phyloP scores from a whole-genome alignment of 768 basidiomycete genomes.

The Boletus rubroflammeus region DNA sequence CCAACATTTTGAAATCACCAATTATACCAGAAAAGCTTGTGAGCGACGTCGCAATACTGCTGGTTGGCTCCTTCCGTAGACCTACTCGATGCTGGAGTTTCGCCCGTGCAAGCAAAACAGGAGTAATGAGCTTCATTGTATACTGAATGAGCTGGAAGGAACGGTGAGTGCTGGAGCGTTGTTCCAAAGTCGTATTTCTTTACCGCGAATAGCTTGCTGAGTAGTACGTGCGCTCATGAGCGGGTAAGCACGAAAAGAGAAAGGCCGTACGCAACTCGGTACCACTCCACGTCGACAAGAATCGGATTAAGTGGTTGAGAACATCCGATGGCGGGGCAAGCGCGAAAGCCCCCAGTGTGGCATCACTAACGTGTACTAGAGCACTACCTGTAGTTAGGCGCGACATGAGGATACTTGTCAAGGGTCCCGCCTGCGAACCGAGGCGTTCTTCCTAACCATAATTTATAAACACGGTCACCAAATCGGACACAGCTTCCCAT shows the following conservation, averaged over 20 bases:
- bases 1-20: conserved; percentile 67
- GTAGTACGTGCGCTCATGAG: conserved; percentile 8
- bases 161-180: not conserved
- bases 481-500: too few relatives aligned
- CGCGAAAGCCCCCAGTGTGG: conserved; percentile 61
- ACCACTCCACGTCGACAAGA: conserved; percentile 79
- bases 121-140: conserved; percentile 63
- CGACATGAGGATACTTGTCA: conserved; percentile 42
- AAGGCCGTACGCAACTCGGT: conserved; percentile 63
- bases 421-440: not conserved
- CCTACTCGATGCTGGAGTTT: conserved; percentile 66
- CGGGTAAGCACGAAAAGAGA: conserved; percentile 3
- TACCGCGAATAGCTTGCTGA: conserved; percentile 76
- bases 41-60: conserved; percentile 49
- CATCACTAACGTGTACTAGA: conserved; percentile 55
- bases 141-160: conserved; percentile 65
- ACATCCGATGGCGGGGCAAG: conserved; percentile 56
- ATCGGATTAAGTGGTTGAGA: conserved; percentile 70
- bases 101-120: conserved; percentile 63
- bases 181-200: not conserved
- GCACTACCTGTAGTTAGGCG: conserved; percentile 43
- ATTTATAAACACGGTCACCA: too few relatives aligned
- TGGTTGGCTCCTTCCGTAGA: conserved; percentile 48
- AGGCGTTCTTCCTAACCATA: not conserved
- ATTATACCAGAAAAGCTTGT: conserved; percentile 53